Percentiles rank a stretch among this genome's conserved stretches.
These are phyloP conservation scores for Lactifluus piperatus DNA, from an alignment of 768 basidiomycete species.

Conservation along the genomic window DNA sequence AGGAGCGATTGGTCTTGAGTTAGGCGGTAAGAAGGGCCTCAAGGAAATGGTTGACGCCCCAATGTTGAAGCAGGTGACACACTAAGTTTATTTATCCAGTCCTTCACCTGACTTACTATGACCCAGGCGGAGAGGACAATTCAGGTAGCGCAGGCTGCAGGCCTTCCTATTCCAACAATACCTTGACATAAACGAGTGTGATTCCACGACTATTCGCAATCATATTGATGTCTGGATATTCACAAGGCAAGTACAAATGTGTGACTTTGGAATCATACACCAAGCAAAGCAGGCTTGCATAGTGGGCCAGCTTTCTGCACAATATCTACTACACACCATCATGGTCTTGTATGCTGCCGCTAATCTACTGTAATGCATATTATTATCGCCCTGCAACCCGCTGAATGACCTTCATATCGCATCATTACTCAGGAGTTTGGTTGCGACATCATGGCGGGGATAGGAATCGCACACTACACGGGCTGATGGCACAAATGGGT, in stretches of 20 bases:
- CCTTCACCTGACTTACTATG: not conserved
- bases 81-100: not conserved
- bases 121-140: conserved; percentile 16
- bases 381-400: not conserved
- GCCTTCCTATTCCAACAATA: conserved; percentile 11
- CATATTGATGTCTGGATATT: not conserved
- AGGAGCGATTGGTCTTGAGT: conserved; percentile 70
- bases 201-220: not conserved
- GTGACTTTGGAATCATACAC: not conserved
- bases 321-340: not conserved
- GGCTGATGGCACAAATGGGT: not conserved
- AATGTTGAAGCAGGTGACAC: conserved; percentile 70
- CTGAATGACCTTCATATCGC: not conserved
- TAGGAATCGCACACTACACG: not conserved
- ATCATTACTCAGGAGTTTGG: not conserved
- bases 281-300: not conserved
- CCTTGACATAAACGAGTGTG: not conserved
- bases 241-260: not conserved
- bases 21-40: conserved; percentile 35
- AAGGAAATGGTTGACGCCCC: conserved; percentile 89
- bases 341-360: not conserved
- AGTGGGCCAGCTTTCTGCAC: not conserved
- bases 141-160: conserved; percentile 9
- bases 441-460: not conserved
- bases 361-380: not conserved